A percentile compares a stretch with the other conserved stretches of the same genome.
These are phyloP conservation scores for Suhomyces sp. DNA, from an alignment of 805 yeast genomes.

Conservation along the genomic window DNA sequence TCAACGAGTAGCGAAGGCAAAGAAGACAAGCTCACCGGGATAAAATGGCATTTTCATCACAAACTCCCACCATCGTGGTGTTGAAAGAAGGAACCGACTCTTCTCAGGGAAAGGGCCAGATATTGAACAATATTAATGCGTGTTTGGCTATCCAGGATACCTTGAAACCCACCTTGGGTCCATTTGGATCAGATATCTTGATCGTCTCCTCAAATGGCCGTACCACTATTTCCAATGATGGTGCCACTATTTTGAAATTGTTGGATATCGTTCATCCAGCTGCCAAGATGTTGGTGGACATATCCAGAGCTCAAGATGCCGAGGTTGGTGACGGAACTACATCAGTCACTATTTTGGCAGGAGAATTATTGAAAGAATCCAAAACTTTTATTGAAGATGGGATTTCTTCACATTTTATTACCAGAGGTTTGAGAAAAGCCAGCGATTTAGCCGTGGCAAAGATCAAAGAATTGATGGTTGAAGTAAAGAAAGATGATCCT, in stretches of 20 bases:
- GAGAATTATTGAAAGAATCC: conserved; percentile 89
- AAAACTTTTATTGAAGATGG: conserved; percentile 94
- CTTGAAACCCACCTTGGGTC: conserved; percentile 91
- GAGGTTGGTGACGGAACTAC: conserved; percentile 99
- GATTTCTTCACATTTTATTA: conserved; percentile 83
- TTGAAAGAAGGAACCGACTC: conserved; percentile 97
- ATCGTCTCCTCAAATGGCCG: conserved; percentile 79
- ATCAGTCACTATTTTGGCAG: conserved; percentile 89
- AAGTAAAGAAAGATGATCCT: conserved; percentile 52
- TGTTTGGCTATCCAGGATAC: conserved; percentile 97
- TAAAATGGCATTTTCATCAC: conserved; percentile 81
- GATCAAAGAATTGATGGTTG: conserved; percentile 72
- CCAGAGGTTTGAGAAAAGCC: conserved; percentile 85
- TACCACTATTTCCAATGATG: conserved; percentile 96
- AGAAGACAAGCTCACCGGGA: background rate
- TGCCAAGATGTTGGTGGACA: conserved; percentile 91
- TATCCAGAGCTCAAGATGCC: conserved; percentile 94
- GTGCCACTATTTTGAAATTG: conserved; percentile 91
- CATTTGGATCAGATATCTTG: conserved; percentile 93
- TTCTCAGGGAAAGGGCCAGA: conserved; percentile 95
- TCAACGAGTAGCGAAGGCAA: conserved; percentile 1
- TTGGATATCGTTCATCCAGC: conserved; percentile 98
- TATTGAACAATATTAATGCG: conserved; percentile 92
- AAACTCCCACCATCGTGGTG: conserved; percentile 97
- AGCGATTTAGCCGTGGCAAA: conserved; percentile 70